Conservation (phyloP, 2,329 filamentous ascomycete species). For the Stemphylium lycopersici region DNA sequence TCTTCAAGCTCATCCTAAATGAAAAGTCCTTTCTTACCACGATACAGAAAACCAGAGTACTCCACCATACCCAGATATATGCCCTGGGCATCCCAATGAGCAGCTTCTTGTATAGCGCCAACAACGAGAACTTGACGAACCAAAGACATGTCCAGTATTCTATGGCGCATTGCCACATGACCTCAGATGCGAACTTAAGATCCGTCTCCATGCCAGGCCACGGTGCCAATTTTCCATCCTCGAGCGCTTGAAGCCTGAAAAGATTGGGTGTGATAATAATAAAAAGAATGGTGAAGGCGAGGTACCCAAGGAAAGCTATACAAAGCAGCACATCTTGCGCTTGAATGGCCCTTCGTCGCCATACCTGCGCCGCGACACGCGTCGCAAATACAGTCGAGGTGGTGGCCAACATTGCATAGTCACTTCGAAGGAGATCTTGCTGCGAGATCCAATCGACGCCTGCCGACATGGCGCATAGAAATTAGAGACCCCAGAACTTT, state of each 20-base stretch:
- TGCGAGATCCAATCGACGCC: slow-evolving; percentile 21
- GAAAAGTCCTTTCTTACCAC: slow-evolving; percentile 31
- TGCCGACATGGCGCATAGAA: slow-evolving; percentile 18
- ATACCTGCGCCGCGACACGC: slow-evolving; percentile 17
- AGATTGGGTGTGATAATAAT: slow-evolving; percentile 45
- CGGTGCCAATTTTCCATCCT: slow-evolving; percentile 22
- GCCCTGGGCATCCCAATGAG: slow-evolving; percentile 37
- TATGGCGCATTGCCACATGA: slow-evolving; percentile 50
- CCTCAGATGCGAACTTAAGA: slow-evolving; percentile 37
- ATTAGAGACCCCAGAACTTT: neutral
- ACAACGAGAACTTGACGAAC: slow-evolving; percentile 50
- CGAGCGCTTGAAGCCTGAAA: slow-evolving; percentile 38
- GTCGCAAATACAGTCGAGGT: slow-evolving; percentile 27
- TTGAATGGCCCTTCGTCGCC: slow-evolving; percentile 13
- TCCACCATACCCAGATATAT: slow-evolving; percentile 49
- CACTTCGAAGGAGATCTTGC: slow-evolving; percentile 18
- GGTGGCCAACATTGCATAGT: slow-evolving; percentile 23
- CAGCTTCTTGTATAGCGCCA: slow-evolving; percentile 50
- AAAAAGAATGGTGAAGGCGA: slow-evolving; percentile 37
- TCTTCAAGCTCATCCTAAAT: neutral
- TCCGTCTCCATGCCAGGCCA: slow-evolving; percentile 44
- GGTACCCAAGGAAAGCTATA: slow-evolving; percentile 37
- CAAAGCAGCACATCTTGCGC: slow-evolving; percentile 30
- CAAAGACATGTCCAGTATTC: slow-evolving; percentile 50
- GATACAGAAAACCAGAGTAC: slow-evolving; percentile 41